Evolutionary conservation across 352 stramenopile species (phyloP).

Genomic region (Aphanomyces stellatus): DNA sequence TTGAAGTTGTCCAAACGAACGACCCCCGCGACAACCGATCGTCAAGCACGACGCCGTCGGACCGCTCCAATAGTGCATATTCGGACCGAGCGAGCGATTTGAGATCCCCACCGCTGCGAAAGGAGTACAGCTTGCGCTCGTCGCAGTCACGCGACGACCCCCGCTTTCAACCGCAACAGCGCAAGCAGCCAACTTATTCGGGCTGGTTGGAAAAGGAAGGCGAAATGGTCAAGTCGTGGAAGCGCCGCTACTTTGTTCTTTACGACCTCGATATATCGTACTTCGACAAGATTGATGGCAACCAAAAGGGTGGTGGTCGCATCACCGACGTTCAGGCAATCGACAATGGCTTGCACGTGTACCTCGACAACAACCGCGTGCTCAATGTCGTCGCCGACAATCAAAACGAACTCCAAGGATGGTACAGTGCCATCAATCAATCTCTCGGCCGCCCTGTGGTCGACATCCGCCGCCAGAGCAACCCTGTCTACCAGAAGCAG

Average conservation of each 20-base stretch:
- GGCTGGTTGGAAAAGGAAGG: constrained; percentile 73
- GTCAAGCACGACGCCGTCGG: background rate
- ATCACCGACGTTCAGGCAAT: constrained; percentile 45
- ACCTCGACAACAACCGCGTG: constrained; percentile 76
- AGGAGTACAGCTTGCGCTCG: background rate
- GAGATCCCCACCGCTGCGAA: background rate
- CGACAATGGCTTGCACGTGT: constrained; percentile 37
- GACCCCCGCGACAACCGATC: background rate
- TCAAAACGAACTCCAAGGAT: constrained; percentile 65
- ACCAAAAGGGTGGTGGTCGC: constrained; percentile 53
- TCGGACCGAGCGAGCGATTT: background rate
- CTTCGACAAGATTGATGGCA: constrained; percentile 37
- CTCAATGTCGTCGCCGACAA: constrained; percentile 51
- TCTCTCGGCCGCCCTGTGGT: background rate
- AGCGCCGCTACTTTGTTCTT: constrained; percentile 77
- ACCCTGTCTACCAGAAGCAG: background rate
- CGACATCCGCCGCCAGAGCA: background rate
- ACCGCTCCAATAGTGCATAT: background rate
- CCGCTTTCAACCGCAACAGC: constrained; percentile 1
- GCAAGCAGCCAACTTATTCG: constrained; percentile 33
- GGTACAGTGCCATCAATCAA: constrained; percentile 46
- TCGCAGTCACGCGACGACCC: background rate
- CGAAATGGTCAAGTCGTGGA: constrained; percentile 76
- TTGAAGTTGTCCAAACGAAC: background rate
- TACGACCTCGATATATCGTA: constrained; percentile 56